These are phyloP conservation scores for Alternaria consortialis DNA, from an alignment of 2,329 filamentous ascomycete genomes.

Conservation along the genomic window DNA sequence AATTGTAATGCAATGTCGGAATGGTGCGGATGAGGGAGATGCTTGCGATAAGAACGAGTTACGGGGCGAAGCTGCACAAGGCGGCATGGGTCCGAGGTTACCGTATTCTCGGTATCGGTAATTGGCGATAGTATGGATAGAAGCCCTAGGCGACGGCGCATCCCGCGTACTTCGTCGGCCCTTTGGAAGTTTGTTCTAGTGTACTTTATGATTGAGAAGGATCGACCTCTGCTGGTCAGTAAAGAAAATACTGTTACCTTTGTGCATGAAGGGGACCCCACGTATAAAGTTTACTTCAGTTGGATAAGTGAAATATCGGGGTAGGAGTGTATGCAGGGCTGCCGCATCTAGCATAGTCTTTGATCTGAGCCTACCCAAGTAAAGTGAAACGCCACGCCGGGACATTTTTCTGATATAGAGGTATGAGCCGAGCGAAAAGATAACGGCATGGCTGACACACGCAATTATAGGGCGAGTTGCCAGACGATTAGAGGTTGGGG, in stretches of 20 bases:
- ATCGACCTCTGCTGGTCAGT: background rate
- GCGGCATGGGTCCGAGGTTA: conserved; percentile 23
- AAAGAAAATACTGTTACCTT: background rate
- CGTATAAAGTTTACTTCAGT: background rate
- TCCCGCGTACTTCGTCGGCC: conserved; percentile 10
- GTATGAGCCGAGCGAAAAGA: conserved; percentile 18
- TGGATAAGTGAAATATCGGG: background rate
- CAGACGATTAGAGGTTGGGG: background rate
- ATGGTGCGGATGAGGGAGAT: background rate
- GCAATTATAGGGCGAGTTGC: background rate
- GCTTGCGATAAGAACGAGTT: conserved; percentile 5
- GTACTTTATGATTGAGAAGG: background rate
- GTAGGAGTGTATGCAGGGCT: background rate
- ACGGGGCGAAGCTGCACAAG: conserved; percentile 13
- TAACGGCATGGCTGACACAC: conserved; percentile 10
- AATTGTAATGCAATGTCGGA: background rate
- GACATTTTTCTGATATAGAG: conserved; percentile 11
- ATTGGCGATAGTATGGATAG: conserved; percentile 10
- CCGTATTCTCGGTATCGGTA: conserved; percentile 20
- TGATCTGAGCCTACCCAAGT: background rate
- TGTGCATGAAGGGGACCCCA: background rate
- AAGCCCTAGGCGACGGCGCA: conserved; percentile 2
- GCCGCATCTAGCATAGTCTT: background rate
- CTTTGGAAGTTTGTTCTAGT: background rate
- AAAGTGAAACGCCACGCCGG: conserved; percentile 1